phyloP scores from a whole-genome alignment of 345 rosid genomes.

The Heritiera fomes region DNA sequence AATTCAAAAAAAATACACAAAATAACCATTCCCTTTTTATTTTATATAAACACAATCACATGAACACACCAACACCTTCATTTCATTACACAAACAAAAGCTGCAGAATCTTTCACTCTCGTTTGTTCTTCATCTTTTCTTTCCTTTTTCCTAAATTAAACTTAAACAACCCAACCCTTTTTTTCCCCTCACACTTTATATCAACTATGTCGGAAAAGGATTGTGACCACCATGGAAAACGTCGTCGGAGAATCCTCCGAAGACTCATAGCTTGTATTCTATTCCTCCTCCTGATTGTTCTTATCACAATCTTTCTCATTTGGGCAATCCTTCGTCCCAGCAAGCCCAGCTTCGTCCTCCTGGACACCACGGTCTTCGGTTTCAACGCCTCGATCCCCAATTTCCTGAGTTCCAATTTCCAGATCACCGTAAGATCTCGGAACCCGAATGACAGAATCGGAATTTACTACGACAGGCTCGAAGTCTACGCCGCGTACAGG shows the following conservation, averaged over 20 bases:
- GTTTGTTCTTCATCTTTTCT: neutral
- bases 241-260: constrained; percentile 31
- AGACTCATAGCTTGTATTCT: constrained; percentile 45
- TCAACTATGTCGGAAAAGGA: constrained; percentile 44
- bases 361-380: constrained; percentile 80
- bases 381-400: constrained; percentile 76
- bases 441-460: constrained; percentile 81
- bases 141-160: neutral
- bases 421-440: constrained; percentile 70
- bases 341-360: constrained; percentile 81
- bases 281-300: constrained; percentile 50
- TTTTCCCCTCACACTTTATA: neutral
- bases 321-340: constrained; percentile 91
- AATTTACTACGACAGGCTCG: constrained; percentile 77
- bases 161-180: neutral
- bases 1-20: too few species aligned
- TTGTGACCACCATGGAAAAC: constrained; percentile 45
- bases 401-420: constrained; percentile 69
- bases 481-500: constrained; percentile 63
- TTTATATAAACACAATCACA: neutral
- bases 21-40: neutral
- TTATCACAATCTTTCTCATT: constrained; percentile 56
- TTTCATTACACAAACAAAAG: neutral
- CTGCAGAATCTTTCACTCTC: neutral
- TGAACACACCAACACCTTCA: neutral